Conservation (phyloP, 345 rosid genomes). For the Camelina neglecta region DNA sequence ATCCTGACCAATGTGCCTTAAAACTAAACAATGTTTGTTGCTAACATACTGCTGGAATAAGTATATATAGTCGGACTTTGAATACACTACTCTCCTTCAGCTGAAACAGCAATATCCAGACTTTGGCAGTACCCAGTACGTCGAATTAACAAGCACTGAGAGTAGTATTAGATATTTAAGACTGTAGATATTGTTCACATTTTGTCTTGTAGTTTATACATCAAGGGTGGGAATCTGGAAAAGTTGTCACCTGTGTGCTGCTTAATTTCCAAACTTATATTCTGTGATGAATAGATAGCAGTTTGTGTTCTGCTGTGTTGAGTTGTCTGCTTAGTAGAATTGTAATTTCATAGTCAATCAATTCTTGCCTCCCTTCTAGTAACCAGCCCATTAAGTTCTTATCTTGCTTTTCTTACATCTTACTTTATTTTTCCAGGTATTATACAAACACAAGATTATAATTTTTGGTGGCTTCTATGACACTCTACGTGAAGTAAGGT, state of each 20-base stretch:
- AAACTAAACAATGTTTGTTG: background rate
- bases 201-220: background rate
- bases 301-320: background rate
- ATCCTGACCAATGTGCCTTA: background rate
- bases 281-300: constrained; percentile 2
- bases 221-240: constrained; percentile 15
- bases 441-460: constrained; percentile 92
- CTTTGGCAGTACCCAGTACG: background rate
- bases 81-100: constrained; percentile 1
- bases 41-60: background rate
- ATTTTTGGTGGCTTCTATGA: constrained; percentile 98
- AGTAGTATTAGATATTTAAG: background rate
- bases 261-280: background rate
- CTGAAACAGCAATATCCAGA: background rate
- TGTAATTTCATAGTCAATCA: background rate
- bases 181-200: constrained; percentile 3
- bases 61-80: constrained; percentile 2
- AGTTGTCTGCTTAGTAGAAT: constrained; percentile 5
- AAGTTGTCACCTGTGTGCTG: background rate
- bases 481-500: constrained; percentile 99
- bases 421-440: constrained; percentile 59
- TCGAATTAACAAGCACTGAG: background rate
- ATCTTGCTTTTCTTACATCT: background rate
- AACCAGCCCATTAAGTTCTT: constrained; percentile 3
- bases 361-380: background rate